Base-by-base conservation (phyloP, 345 rosid genomes). In the Acer campestre region DNA sequence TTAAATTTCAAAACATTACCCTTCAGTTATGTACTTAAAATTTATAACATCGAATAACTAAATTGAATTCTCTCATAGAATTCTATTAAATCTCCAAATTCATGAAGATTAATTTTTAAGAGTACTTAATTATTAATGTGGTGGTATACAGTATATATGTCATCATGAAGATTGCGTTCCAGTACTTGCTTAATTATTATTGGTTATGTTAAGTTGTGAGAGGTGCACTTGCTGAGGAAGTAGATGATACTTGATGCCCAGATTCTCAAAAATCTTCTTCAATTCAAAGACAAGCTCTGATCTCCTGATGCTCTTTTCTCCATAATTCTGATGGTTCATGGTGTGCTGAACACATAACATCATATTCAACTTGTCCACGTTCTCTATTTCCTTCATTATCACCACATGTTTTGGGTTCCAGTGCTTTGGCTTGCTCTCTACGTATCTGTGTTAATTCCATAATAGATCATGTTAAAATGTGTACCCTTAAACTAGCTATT, bases 301-400 rank as follows among this genome's bases (percentile, higher is more conserved):
- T 71, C 69, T 81, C 61, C 91, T 79, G 53, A 1, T 25, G 74
- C 78, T 85, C 77, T 82, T 83, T 48, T 90, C 91, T 0, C 91
- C 93, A 20, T 53, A 86, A 81, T 90, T 90, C 74, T 90, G 93
- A 70, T 86, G 90, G 82, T 89, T 89, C 70, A 90, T 90, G 10
- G 93, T 90, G 81, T 90, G 93, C 29, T 72, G 85, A 56, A 90
- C 88, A 17, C 74, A 79, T 20, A 88, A 75, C 12, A 56, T 59
- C 68, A 90, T 58, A 58, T 86, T 88, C 85, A 90, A 66, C 84
- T 84, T 83, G 80, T 88, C 76, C 80, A 88, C 61, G 35, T 90
- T 77, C 79, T 88, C 93, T 25, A 90, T 90, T 69, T 85, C 90
- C 80, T 82, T 90, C 65, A 86, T 83, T 58, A 83, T 2, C 61